Evolutionary conservation across 192 early-diverging fungal species (phyloP), one percentile per base, ranked within the genome.

Genomic region (Paraglomus occultum): DNA sequence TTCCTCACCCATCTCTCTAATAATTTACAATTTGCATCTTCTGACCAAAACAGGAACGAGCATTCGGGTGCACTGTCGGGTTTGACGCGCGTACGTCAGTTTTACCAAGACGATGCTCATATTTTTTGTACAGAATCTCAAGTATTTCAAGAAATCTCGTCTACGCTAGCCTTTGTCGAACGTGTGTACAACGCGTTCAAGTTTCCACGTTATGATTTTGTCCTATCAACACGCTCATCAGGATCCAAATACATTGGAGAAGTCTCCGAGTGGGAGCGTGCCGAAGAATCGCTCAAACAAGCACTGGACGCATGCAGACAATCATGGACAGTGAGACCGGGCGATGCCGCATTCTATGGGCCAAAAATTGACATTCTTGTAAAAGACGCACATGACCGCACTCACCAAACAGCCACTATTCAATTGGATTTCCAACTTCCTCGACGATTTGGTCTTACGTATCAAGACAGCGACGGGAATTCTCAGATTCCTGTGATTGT

Each of bases 81-180:
- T 10, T 81, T 98, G 48, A 98, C 94, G 0, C 83, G 95, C 11
- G 94, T 96, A 49, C 89, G 92, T 64, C 87, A 92, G 72, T 98
- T 98, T 80, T 94, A 98, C 70, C 95, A 98, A 79, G 95, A 98
- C 69, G 95, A 98, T 72, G 95, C 91, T 0, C 95, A 98, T 71
- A 95, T 98, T 61, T 98, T 98, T 77, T 98, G 95, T 72, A 82
- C 86, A 4, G 83, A 84, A 44, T 82, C 84, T 4, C 94, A 98
- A 74, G 89, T 96, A 57, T 76, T 77, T 18, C 62, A 77, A 31
- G 95, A 98, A 81, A 96, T 98, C 70, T 75, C 79, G 4, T 76
- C 83, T 20, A 91, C 87, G 17, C 75, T 98, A n/a, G 76, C 79
- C 1, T 85, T 98, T 74, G 85, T 98, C 14, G 80, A 90, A 45